Percentiles rank a stretch among this genome's conserved stretches.
phyloP scores from a whole-genome alignment of 139 green algal genomes.

The Chlorella sp. region DNA sequence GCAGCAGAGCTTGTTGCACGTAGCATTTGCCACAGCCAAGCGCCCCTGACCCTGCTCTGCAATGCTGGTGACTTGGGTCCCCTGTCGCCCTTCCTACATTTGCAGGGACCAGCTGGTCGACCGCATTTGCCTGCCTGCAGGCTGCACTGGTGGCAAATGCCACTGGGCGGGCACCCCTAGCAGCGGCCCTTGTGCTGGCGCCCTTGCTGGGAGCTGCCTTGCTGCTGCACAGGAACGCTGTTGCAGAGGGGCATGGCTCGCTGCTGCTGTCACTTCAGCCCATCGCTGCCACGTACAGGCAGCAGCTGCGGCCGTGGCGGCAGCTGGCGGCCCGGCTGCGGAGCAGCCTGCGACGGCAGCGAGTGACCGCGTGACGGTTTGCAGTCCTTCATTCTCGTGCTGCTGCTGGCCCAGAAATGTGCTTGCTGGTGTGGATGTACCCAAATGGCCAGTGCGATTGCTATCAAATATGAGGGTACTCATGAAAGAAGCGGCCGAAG shows the following conservation, averaged over 20 bases:
- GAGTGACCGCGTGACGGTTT: no score
- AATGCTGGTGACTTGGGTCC: not conserved
- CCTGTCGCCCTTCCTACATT: not conserved
- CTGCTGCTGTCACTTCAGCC: not conserved
- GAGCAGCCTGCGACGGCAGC: not conserved
- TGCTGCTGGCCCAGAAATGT: no score
- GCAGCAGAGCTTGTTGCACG: not conserved
- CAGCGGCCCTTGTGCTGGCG: slow-evolving; percentile 39
- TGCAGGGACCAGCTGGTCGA: slow-evolving; percentile 28
- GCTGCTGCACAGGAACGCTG: not conserved
- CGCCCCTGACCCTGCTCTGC: not conserved
- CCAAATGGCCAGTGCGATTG: no score
- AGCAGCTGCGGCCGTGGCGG: not conserved
- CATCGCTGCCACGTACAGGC: not conserved
- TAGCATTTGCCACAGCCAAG: not conserved
- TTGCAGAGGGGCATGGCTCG: not conserved
- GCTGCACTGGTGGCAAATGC: slow-evolving; percentile 24
- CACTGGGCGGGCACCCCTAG: slow-evolving; percentile 25
- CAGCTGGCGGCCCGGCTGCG: not conserved
- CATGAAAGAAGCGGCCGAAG: no score
- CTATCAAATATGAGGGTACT: no score
- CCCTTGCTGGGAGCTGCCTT: slow-evolving; percentile 39
- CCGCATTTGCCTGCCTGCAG: slow-evolving; percentile 11
- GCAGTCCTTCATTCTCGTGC: no score
- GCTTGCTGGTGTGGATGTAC: no score